These are phyloP conservation scores for Friedmanniomyces endolithicus DNA, from an alignment of 495 filamentous ascomycete genomes.

Conservation along the genomic window DNA sequence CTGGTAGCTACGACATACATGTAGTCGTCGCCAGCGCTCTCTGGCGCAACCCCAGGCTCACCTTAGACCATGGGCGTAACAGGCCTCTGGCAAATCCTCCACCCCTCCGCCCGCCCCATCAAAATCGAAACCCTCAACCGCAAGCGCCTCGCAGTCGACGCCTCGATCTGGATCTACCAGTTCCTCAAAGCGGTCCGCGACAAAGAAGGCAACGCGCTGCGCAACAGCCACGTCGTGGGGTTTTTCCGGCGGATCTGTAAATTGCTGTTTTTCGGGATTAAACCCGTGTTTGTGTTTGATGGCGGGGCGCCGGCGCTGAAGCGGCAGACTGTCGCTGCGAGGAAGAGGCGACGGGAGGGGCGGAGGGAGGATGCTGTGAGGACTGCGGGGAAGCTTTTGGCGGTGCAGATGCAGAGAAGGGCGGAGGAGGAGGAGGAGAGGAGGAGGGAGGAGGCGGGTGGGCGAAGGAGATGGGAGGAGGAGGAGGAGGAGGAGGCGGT, in stretches of 20 bases:
- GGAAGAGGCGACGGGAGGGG: slow-evolving; percentile 74
- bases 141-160: slow-evolving; percentile 91
- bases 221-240: slow-evolving; percentile 87
- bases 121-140: slow-evolving; percentile 92
- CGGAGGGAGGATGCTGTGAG: slow-evolving; percentile 81
- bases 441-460: slow-evolving; percentile 40
- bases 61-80: slow-evolving; percentile 73
- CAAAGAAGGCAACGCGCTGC: slow-evolving; percentile 92
- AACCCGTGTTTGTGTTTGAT: slow-evolving; percentile 95
- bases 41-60: not conserved
- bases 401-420: slow-evolving; percentile 77
- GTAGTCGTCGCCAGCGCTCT: too few species aligned
- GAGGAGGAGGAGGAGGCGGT: slow-evolving; percentile 39
- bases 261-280: slow-evolving; percentile 89
- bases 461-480: slow-evolving; percentile 14
- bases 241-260: slow-evolving; percentile 99
- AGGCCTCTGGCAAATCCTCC: slow-evolving; percentile 87
- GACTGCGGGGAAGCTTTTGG: slow-evolving; percentile 80
- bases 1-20: too few species aligned
- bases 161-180: slow-evolving; percentile 99
- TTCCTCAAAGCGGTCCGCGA: slow-evolving; percentile 97
- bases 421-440: slow-evolving; percentile 72
- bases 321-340: slow-evolving; percentile 68
- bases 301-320: slow-evolving; percentile 87
- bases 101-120: slow-evolving; percentile 79